These are phyloP conservation scores for Trifolium pratense DNA, from an alignment of 306 rosid species.

Conservation along the genomic window DNA sequence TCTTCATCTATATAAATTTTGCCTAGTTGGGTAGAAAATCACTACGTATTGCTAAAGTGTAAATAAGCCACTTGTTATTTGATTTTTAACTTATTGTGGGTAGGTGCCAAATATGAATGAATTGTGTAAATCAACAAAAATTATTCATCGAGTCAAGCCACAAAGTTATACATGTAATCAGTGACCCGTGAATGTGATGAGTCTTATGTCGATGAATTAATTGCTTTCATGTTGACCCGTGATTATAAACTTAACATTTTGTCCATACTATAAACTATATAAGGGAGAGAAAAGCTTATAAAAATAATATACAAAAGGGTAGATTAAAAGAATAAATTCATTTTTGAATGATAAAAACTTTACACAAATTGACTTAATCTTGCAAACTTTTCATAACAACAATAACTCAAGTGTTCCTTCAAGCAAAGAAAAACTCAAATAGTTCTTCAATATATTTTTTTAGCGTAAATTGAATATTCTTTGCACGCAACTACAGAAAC, in stretches of 20 bases:
- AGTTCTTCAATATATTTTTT: too few species aligned
- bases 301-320: not conserved
- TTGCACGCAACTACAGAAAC: too few species aligned
- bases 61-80: conserved; percentile 28
- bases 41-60: not conserved
- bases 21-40: not conserved
- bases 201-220: not conserved
- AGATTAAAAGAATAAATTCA: not conserved
- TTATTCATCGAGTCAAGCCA: not conserved
- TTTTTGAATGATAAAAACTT: not conserved
- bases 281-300: not conserved
- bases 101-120: conserved; percentile 22
- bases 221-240: conserved; percentile 3
- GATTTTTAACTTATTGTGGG: conserved; percentile 27
- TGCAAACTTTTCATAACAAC: too few species aligned
- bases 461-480: too few species aligned
- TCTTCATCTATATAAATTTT: conserved; percentile 10
- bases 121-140: not conserved
- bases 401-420: too few species aligned
- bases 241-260: not conserved
- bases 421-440: too few species aligned
- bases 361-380: not conserved
- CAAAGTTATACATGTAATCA: not conserved
- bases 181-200: conserved; percentile 13
- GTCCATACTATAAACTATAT: not conserved